These are phyloP conservation scores for Scalesia atractyloides DNA, from an alignment of 129 eudicot species.

Conservation along the genomic window DNA sequence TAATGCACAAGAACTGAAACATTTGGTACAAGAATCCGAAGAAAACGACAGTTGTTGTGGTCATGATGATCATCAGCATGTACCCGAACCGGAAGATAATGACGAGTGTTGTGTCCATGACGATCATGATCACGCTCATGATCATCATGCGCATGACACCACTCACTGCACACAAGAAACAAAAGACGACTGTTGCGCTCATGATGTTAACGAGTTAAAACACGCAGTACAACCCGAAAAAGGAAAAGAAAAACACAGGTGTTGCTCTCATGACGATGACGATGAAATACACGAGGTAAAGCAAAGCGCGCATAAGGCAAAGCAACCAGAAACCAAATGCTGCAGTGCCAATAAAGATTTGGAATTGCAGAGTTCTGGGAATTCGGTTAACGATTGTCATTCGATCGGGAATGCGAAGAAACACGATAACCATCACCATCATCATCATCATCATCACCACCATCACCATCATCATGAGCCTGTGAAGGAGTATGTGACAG, in stretches of 20 bases:
- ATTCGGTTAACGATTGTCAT: constrained; percentile 10
- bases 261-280: constrained; percentile 26
- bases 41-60: constrained; percentile 21
- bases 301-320: background rate
- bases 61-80: constrained; percentile 9
- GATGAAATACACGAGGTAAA: constrained; percentile 35
- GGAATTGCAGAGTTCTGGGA: constrained; percentile 22
- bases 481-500: constrained; percentile 31
- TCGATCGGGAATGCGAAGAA: background rate
- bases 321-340: constrained; percentile 11
- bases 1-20: constrained; percentile 20
- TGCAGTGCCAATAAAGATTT: constrained; percentile 22
- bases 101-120: constrained; percentile 39
- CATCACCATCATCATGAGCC: constrained; percentile 23
- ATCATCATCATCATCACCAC: constrained; percentile 7
- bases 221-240: constrained; percentile 7
- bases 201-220: constrained; percentile 23
- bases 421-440: constrained; percentile 18
- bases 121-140: constrained; percentile 20
- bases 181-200: constrained; percentile 27
- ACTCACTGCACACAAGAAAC: constrained; percentile 27
- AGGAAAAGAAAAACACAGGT: constrained; percentile 27
- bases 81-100: background rate
- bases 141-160: constrained; percentile 6
- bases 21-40: constrained; percentile 17